Conservation (phyloP, 805 yeast genomes). For the Torulaspora gathmanii region DNA sequence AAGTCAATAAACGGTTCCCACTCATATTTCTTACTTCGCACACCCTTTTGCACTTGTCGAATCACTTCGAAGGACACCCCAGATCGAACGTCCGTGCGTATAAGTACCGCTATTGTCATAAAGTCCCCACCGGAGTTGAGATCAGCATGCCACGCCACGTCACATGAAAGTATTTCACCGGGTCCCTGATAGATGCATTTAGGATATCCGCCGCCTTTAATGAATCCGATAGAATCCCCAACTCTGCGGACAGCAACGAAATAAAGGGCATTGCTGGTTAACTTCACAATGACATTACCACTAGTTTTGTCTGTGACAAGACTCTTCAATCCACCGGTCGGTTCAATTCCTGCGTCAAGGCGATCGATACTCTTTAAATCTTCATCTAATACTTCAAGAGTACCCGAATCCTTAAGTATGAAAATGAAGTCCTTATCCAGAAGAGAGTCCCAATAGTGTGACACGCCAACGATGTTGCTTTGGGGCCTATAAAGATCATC, state of each 20-base stretch:
- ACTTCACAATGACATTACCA: conserved; percentile 15
- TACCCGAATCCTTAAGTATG: conserved; percentile 21
- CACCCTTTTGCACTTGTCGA: conserved; percentile 7
- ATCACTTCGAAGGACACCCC: conserved; percentile 13
- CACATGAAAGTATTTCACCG: conserved; percentile 11
- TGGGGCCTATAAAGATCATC: neutral
- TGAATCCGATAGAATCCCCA: conserved; percentile 11
- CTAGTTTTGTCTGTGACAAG: conserved; percentile 14
- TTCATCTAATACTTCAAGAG: conserved; percentile 13
- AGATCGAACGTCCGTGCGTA: conserved; percentile 1
- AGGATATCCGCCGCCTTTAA: conserved; percentile 3
- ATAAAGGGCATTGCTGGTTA: conserved; percentile 12
- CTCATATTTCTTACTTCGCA: conserved; percentile 1
- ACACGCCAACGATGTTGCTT: conserved; percentile 13
- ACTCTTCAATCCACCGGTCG: neutral
- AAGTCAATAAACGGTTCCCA: conserved; percentile 8
- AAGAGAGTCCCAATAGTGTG: conserved; percentile 13
- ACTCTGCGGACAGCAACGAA: conserved; percentile 7
- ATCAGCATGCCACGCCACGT: conserved; percentile 13
- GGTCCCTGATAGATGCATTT: conserved; percentile 10
- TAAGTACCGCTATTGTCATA: conserved; percentile 13
- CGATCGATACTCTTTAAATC: conserved; percentile 13
- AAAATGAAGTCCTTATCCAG: conserved; percentile 14
- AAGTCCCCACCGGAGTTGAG: conserved; percentile 16
- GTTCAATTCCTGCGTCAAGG: conserved; percentile 11